A percentile compares a stretch with the other conserved stretches of the same genome.
Conservation (phyloP, 768 basidiomycete genomes). For the Ephemerocybe angulata region DNA sequence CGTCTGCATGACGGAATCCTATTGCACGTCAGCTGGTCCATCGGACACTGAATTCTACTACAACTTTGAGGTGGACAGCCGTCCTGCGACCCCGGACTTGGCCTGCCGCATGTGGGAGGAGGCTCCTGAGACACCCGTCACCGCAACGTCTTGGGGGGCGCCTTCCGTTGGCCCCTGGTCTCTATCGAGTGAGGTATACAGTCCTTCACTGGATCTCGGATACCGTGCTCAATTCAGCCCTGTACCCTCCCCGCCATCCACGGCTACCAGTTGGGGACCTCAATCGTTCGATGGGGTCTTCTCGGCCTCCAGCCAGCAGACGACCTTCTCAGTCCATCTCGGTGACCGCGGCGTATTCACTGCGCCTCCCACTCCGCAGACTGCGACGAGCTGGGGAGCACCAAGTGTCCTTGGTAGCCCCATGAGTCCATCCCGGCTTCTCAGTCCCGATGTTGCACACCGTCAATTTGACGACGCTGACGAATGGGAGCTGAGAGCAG, state of each 20-base stretch:
- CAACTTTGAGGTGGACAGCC: conserved; percentile 26
- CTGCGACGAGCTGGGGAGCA: conserved; percentile 50
- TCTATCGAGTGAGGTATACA: conserved; percentile 29
- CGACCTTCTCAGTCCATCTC: conserved; percentile 11
- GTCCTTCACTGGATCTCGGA: conserved; percentile 38
- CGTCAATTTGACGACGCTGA: conserved; percentile 27
- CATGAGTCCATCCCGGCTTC: conserved; percentile 30
- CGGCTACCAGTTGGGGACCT: conserved; percentile 14
- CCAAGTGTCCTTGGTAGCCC: conserved; percentile 41
- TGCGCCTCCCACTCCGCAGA: conserved; percentile 46
- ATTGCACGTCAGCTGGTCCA: conserved; percentile 55
- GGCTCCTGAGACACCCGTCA: conserved; percentile 47
- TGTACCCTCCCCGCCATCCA: conserved; percentile 7
- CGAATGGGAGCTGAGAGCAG: conserved; percentile 3
- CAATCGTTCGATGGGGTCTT: conserved; percentile 19
- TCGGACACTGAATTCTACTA: conserved; percentile 44
- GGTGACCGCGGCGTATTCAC: conserved; percentile 12
- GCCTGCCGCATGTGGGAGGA: conserved; percentile 54
- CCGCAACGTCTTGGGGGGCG: conserved; percentile 50
- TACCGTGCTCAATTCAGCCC: conserved; percentile 21
- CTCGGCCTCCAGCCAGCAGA: conserved; percentile 30
- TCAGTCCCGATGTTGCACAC: conserved; percentile 40
- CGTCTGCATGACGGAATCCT: conserved; percentile 51
- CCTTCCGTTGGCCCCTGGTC: conserved; percentile 40
- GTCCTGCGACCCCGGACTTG: conserved; percentile 56